Evolutionary conservation across 805 yeast species (phyloP).

Genomic region (Tetrapisispora iriomotensis): DNA sequence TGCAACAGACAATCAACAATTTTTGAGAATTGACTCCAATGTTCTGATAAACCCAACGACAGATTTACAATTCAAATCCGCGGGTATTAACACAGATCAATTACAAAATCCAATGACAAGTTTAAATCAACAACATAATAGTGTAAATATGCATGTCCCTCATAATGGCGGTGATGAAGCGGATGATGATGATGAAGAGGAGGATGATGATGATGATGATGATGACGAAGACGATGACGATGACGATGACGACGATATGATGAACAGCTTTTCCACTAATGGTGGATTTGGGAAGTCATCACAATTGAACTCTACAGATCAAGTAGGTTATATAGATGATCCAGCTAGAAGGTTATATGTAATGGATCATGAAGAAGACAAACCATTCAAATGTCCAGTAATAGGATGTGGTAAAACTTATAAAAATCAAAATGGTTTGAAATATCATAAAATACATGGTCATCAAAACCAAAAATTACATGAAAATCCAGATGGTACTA

Average conservation of each 20-base stretch:
- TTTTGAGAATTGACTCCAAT: too few relatives aligned
- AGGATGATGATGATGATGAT: constrained; percentile 16
- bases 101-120: not conserved
- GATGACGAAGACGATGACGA: constrained; percentile 4
- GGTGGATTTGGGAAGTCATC: not conserved
- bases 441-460: constrained; percentile 91
- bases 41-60: too few relatives aligned
- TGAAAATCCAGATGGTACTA: constrained; percentile 88
- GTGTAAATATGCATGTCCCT: not conserved
- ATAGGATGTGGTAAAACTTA: constrained; percentile 96
- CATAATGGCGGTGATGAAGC: not conserved
- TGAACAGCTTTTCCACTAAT: not conserved
- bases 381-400: constrained; percentile 96
- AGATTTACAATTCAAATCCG: too few relatives aligned
- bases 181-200: constrained; percentile 17
- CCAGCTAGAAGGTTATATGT: constrained; percentile 93
- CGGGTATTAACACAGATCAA: too few relatives aligned
- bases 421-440: constrained; percentile 94
- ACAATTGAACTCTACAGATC: constrained; percentile 31
- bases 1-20: too few relatives aligned
- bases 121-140: not conserved
- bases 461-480: constrained; percentile 92
- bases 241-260: not conserved
- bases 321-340: constrained; percentile 65
- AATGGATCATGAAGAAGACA: constrained; percentile 82